Conservation (phyloP, 2,329 filamentous ascomycete species). For the Phaeosphaeria sp. region DNA sequence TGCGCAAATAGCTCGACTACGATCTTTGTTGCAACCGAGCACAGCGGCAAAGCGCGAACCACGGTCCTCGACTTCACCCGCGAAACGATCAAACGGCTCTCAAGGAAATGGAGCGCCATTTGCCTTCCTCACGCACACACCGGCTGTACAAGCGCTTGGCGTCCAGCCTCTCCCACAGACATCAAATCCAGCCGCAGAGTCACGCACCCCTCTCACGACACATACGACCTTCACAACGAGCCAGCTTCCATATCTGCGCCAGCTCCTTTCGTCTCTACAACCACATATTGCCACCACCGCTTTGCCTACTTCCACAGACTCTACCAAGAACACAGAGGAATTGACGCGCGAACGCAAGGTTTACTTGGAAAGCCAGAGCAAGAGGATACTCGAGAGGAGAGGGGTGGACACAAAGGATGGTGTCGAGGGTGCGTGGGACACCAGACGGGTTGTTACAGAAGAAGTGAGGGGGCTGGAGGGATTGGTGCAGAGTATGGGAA, state of each 20-base stretch:
- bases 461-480: constrained; percentile 43
- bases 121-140: constrained; percentile 63
- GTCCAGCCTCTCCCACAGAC: constrained; percentile 46
- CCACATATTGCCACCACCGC: constrained; percentile 63
- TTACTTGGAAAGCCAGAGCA: constrained; percentile 83
- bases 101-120: constrained; percentile 44
- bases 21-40: constrained; percentile 56
- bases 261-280: constrained; percentile 71
- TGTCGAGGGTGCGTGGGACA: constrained; percentile 40
- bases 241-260: constrained; percentile 80
- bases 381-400: constrained; percentile 76
- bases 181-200: constrained; percentile 31
- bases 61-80: constrained; percentile 23
- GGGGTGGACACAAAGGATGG: constrained; percentile 64
- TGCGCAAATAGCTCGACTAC: constrained; percentile 70
- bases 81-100: constrained; percentile 3
- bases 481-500: constrained; percentile 25
- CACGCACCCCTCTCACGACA: constrained; percentile 66
- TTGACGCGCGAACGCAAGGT: constrained; percentile 73
- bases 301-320: constrained; percentile 25
- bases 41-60: constrained; percentile 24
- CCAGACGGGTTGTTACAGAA: constrained; percentile 28
- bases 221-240: constrained; percentile 80
- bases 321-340: constrained; percentile 37
- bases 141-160: constrained; percentile 55